phyloP scores from a whole-genome alignment of 805 yeast genomes.

The Candida ulmi region DNA sequence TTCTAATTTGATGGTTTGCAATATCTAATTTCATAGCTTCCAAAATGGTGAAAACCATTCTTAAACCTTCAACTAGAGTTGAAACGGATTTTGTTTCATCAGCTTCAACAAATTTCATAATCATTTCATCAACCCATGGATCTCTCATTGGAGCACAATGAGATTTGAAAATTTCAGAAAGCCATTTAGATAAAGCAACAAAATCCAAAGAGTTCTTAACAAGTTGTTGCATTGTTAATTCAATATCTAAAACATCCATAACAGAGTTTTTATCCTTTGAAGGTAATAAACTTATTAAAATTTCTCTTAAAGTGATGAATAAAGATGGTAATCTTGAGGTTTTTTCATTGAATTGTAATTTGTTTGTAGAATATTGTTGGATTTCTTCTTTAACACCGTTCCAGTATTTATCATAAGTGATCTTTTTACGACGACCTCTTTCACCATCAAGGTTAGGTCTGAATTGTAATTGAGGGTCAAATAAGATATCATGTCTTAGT shows the following conservation, averaged over 20 bases:
- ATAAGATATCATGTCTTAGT: constrained; percentile 84
- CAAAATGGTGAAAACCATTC: constrained; percentile 72
- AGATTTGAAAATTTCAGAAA: constrained; percentile 70
- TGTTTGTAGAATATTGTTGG: constrained; percentile 31
- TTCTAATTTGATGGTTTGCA: constrained; percentile 89
- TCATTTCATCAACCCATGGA: constrained; percentile 82
- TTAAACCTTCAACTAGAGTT: constrained; percentile 66
- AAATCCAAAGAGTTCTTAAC: constrained; percentile 68
- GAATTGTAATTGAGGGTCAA: constrained; percentile 88
- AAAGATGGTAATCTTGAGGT: constrained; percentile 48
- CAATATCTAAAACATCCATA: constrained; percentile 70
- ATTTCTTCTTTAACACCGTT: constrained; percentile 67
- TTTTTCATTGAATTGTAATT: constrained; percentile 17
- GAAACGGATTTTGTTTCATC: constrained; percentile 23
- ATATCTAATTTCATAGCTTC: constrained; percentile 95
- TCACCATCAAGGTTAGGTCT: constrained; percentile 91
- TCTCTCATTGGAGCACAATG: constrained; percentile 98
- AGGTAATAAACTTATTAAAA: constrained; percentile 71
- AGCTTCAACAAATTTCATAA: constrained; percentile 35
- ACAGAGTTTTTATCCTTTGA: constrained; percentile 64
- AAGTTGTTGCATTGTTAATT: constrained; percentile 69
- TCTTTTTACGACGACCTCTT: constrained; percentile 73
- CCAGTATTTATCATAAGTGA: constrained; percentile 81
- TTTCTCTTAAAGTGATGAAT: constrained; percentile 73
- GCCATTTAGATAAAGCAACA: constrained; percentile 65